Evolutionary conservation across 768 basidiomycete genomes (phyloP).

Genomic region (Sarcomyxa edulis): DNA sequence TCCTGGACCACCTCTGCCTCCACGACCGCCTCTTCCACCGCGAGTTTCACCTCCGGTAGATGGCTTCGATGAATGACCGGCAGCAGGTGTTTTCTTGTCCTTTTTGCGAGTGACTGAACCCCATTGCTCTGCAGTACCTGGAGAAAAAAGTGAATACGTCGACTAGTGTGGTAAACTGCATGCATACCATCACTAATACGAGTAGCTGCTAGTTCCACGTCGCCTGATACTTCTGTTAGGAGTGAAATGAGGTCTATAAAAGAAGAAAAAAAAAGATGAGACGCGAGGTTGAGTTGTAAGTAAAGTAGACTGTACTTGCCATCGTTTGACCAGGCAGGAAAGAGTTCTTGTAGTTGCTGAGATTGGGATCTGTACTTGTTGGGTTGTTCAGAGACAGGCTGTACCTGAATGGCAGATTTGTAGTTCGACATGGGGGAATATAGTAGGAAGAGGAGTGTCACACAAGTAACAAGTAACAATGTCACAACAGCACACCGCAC

Average conservation of each 20-base stretch:
- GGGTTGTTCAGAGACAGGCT: slow-evolving; percentile 25
- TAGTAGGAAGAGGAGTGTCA: no score
- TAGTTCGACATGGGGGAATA: no score
- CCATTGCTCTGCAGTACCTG: slow-evolving; percentile 78
- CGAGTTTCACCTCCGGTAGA: slow-evolving; percentile 51
- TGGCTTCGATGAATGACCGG: slow-evolving; percentile 43
- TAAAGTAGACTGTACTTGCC: slow-evolving; percentile 36
- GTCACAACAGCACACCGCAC: no score
- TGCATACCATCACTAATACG: slow-evolving; percentile 69
- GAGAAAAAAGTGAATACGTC: not conserved
- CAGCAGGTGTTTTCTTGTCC: slow-evolving; percentile 63
- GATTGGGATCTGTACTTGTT: slow-evolving; percentile 51
- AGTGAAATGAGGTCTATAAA: slow-evolving; percentile 61
- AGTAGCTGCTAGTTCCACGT: slow-evolving; percentile 63
- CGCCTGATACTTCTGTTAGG: slow-evolving; percentile 63
- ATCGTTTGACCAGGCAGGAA: slow-evolving; percentile 65
- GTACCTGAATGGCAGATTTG: slow-evolving; percentile 41
- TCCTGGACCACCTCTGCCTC: slow-evolving; percentile 55
- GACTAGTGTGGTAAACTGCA: not conserved
- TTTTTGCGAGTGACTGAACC: slow-evolving; percentile 82
- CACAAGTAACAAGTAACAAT: no score
- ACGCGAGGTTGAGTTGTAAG: slow-evolving; percentile 13
- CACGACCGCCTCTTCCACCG: slow-evolving; percentile 56
- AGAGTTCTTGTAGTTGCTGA: slow-evolving; percentile 63
- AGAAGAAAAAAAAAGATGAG: slow-evolving; percentile 18